Evolutionary conservation across 495 filamentous ascomycete genomes (phyloP).

Genomic region (Aspergillus asperescens): DNA sequence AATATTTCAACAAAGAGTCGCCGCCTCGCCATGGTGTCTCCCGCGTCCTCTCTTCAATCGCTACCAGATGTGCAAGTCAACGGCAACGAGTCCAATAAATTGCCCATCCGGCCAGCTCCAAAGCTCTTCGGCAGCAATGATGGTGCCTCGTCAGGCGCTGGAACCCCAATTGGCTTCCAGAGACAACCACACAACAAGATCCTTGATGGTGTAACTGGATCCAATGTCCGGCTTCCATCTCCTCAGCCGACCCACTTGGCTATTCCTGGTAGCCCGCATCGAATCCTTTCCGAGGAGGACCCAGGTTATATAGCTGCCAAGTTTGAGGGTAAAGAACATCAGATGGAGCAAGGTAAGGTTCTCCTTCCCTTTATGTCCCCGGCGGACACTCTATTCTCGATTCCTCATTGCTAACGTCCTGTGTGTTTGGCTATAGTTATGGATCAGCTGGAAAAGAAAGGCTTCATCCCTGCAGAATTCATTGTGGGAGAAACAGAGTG

Average conservation of each 20-base stretch:
- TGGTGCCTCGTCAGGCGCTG: constrained; percentile 34
- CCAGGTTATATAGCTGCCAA: constrained; percentile 92
- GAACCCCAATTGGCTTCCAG: constrained; percentile 47
- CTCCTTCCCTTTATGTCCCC: neutral
- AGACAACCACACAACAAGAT: constrained; percentile 54
- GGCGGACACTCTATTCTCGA: neutral
- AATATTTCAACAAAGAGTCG: neutral
- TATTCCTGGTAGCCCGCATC: constrained; percentile 58
- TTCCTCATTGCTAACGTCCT: neutral
- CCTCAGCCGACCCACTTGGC: constrained; percentile 88
- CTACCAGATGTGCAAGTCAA: constrained; percentile 30
- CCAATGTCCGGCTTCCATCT: constrained; percentile 64
- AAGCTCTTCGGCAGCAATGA: constrained; percentile 36
- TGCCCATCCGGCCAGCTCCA: constrained; percentile 33
- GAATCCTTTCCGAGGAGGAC: constrained; percentile 80
- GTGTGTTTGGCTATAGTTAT: constrained; percentile 47
- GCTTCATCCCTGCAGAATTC: constrained; percentile 81
- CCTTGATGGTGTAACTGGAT: constrained; percentile 56
- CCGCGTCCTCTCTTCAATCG: constrained; percentile 27
- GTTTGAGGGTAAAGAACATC: constrained; percentile 88
- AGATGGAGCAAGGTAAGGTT: constrained; percentile 79
- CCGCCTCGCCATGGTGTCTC: constrained; percentile 32
- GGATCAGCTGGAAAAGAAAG: constrained; percentile 68
- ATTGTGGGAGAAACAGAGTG: constrained; percentile 80
- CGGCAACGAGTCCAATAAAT: constrained; percentile 27